Percentiles rank a stretch among this genome's conserved stretches.
Conservation (phyloP, 2,329 filamentous ascomycete genomes). For the Geosmithia morbida region DNA sequence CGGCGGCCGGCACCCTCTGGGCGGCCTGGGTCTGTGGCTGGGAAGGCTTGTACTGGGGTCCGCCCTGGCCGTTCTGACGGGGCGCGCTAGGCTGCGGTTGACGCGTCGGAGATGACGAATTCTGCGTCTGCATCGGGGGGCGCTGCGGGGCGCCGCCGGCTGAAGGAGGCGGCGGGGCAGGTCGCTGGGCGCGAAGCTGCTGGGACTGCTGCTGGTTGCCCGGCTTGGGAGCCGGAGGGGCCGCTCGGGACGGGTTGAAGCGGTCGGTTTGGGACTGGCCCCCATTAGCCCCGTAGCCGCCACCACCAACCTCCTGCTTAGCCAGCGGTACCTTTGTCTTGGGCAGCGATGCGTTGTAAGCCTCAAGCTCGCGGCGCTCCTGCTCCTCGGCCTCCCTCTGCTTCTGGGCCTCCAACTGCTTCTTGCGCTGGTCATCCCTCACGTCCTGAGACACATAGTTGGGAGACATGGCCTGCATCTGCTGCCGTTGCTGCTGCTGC, state of each 20-base stretch:
- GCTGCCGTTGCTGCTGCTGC: conserved; percentile 21
- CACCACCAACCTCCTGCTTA: conserved; percentile 78
- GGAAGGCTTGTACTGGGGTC: conserved; percentile 3
- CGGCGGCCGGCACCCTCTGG: conserved; percentile 41
- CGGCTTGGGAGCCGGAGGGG: conserved; percentile 62
- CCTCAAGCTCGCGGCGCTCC: conserved; percentile 63
- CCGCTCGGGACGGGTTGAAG: conserved; percentile 75
- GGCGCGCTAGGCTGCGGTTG: conserved; percentile 31
- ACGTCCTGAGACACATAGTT: conserved; percentile 38
- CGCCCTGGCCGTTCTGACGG: conserved; percentile 29
- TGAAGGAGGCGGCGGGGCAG: conserved; percentile 58
- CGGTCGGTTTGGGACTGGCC: conserved; percentile 35
- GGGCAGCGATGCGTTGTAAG: conserved; percentile 79
- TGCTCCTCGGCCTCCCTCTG: conserved; percentile 48
- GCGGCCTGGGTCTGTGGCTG: conserved; percentile 26
- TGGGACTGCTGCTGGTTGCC: conserved; percentile 35
- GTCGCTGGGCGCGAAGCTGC: conserved; percentile 55
- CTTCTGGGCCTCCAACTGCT: conserved; percentile 45
- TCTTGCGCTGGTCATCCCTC: conserved; percentile 45
- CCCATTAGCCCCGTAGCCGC: conserved; percentile 28
- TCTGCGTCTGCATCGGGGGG: conserved; percentile 34
- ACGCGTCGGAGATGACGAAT: conserved; percentile 29
- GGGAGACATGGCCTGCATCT: conserved; percentile 39
- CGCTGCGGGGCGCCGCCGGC: conserved; percentile 24
- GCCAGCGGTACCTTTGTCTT: conserved; percentile 68